Conservation (phyloP, 2,329 filamentous ascomycete genomes). For the Sporothrix schenckii region DNA sequence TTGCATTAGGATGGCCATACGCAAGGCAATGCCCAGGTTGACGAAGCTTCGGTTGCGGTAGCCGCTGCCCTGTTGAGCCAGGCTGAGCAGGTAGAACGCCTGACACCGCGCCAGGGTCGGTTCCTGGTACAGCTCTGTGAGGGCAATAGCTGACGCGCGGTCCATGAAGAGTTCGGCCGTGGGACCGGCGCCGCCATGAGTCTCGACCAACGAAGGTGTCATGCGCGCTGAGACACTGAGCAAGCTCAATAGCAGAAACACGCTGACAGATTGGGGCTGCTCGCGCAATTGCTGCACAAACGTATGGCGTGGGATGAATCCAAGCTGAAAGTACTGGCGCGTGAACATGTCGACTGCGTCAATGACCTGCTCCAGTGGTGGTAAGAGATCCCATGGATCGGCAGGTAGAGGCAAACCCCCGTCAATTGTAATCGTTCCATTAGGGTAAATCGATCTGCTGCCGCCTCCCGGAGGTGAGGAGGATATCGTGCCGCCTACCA, state of each 20-base stretch:
- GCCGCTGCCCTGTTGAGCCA: slow-evolving; percentile 61
- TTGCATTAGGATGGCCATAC: slow-evolving; percentile 59
- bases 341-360: slow-evolving; percentile 59
- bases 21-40: slow-evolving; percentile 59
- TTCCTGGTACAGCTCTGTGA: slow-evolving; percentile 55
- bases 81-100: slow-evolving; percentile 61
- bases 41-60: slow-evolving; percentile 59
- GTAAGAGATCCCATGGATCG: slow-evolving; percentile 56
- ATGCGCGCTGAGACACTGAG: slow-evolving; percentile 61
- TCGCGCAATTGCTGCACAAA: slow-evolving; percentile 54
- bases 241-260: slow-evolving; percentile 59
- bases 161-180: slow-evolving; percentile 59
- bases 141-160: slow-evolving; percentile 52
- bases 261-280: slow-evolving; percentile 53
- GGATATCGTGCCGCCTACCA: background rate
- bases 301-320: slow-evolving; percentile 59
- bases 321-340: slow-evolving; percentile 60
- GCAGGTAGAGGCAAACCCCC: slow-evolving; percentile 36
- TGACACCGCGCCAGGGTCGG: slow-evolving; percentile 60
- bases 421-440: background rate
- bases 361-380: slow-evolving; percentile 53
- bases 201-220: slow-evolving; percentile 52
- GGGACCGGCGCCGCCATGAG: slow-evolving; percentile 55
- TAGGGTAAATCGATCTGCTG: background rate
- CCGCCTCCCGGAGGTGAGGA: slow-evolving; percentile 31